Conservation (phyloP, 2,329 filamentous ascomycete genomes). For the Penicillium sp. region DNA sequence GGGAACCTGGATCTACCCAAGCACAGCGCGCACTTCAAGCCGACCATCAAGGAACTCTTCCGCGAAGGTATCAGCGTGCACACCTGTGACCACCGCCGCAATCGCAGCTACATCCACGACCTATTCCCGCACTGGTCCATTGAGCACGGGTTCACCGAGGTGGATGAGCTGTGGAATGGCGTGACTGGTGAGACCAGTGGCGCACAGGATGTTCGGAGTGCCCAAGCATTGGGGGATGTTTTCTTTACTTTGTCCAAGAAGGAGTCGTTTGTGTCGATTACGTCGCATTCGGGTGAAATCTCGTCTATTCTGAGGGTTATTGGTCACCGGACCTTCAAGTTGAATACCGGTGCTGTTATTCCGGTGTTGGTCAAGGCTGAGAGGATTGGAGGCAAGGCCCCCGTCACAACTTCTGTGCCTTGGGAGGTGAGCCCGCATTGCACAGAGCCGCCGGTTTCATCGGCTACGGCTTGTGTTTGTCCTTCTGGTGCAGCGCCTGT, state of each 20-base stretch:
- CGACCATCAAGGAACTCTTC: conserved; percentile 56
- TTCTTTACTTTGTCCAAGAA: conserved; percentile 41
- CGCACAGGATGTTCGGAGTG: conserved; percentile 48
- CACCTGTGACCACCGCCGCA: conserved; percentile 58
- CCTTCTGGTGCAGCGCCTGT: conserved; percentile 30
- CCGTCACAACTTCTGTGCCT: conserved; percentile 21
- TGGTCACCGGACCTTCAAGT: conserved; percentile 45
- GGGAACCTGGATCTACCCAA: conserved; percentile 44
- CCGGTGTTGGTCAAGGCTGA: conserved; percentile 51
- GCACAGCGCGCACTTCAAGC: conserved; percentile 45
- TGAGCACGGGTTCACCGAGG: conserved; percentile 53
- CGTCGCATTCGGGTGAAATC: conserved; percentile 58
- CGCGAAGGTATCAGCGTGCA: conserved; percentile 59
- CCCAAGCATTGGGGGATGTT: conserved; percentile 51
- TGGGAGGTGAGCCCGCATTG: conserved; percentile 35
- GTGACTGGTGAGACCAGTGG: conserved; percentile 48
- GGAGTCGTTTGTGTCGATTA: conserved; percentile 52
- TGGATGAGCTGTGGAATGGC: conserved; percentile 54
- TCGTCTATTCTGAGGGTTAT: conserved; percentile 48
- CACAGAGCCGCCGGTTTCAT: conserved; percentile 33
- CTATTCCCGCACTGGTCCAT: conserved; percentile 51
- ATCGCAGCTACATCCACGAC: conserved; percentile 46
- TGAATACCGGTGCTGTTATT: conserved; percentile 51
- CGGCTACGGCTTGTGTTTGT: conserved; percentile 32
- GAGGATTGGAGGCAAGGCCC: conserved; percentile 9